Evolutionary conservation across 768 basidiomycete species (phyloP), one percentile per base, ranked within the genome.

Genomic region (Collybia sordida): DNA sequence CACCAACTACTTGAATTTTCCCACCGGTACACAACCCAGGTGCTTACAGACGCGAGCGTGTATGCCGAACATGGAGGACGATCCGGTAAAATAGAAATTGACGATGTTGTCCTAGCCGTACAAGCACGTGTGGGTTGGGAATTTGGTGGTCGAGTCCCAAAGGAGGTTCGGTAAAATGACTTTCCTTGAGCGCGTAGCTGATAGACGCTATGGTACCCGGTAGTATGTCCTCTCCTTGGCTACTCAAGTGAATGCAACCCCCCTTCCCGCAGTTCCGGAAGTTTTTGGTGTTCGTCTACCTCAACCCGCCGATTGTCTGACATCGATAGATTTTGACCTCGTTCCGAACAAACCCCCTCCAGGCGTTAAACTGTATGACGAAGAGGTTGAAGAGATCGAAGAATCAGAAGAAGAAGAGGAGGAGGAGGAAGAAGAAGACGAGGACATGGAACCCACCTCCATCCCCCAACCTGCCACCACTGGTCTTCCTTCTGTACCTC

Each of bases 71-170:
- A 93, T 63, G 91, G 88, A 17, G 88, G 88, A 12, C 77, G 85
- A 38, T 65, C 81, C 2, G 87, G 86, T 51, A 91, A 88, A 70
- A 75, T 93, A 47, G 90, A 92, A 55, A 81, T 86, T 75, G 90
- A 93, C 54, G 91, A 93, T 66, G 72, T 90, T 41, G 78, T 81
- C 3, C 74, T 93, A 35, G 89, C 90, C 2, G 85, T 92, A 4
- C 91, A 93, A 65, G 90, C 90, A 5, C 83, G 91, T 49, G 92
- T 93, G 3, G 92, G 91, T 37, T 93, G 92, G 92, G 92, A 93
- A 66, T 88, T 92, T 64, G 91, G 90, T 19, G 91, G 92, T 5
- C 78, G 90, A 34, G 82, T 93, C 23, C 91, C 91, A 3, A 93
- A 93, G 70, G 91, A 93, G 82, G 91, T 93, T 31, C 31, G 31